phyloP scores from a whole-genome alignment of 1,284 basidiomycete genomes.

The Neonothopanus nambi region DNA sequence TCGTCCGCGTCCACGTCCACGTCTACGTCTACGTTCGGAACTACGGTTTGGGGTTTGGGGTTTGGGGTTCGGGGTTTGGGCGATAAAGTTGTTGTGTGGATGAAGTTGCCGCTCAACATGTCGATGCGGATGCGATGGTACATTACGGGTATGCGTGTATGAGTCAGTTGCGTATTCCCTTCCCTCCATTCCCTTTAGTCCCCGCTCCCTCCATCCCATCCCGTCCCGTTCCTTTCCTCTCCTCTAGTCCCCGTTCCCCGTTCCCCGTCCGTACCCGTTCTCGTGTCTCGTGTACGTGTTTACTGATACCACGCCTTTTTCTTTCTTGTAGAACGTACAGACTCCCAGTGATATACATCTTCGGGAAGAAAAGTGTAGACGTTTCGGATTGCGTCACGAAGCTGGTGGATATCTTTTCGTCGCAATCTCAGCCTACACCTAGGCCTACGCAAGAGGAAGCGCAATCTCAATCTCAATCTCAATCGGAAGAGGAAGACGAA shows the following conservation, averaged over 20 bases:
- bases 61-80: no score
- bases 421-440: no score
- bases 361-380: constrained; percentile 68
- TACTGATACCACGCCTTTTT: not conserved
- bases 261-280: no score
- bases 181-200: constrained; percentile 3
- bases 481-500: constrained; percentile 10
- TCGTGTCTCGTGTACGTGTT: no score
- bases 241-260: no score
- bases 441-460: no score
- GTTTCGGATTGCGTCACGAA: constrained; percentile 48
- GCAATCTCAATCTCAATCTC: no score
- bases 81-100: constrained; percentile 93
- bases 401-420: constrained; percentile 37
- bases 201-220: not conserved
- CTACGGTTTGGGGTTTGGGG: no score
- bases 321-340: constrained; percentile 61
- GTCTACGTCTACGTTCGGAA: no score
- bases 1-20: no score
- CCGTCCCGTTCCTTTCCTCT: no score
- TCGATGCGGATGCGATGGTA: constrained; percentile 89
- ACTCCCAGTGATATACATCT: constrained; percentile 84
- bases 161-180: constrained; percentile 62
- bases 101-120: constrained; percentile 93
- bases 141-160: constrained; percentile 98